A percentile compares a stretch with the other conserved stretches of the same genome.
Conservation (phyloP, 192 early-diverging fungal genomes). For the Entomortierella parvispora region DNA sequence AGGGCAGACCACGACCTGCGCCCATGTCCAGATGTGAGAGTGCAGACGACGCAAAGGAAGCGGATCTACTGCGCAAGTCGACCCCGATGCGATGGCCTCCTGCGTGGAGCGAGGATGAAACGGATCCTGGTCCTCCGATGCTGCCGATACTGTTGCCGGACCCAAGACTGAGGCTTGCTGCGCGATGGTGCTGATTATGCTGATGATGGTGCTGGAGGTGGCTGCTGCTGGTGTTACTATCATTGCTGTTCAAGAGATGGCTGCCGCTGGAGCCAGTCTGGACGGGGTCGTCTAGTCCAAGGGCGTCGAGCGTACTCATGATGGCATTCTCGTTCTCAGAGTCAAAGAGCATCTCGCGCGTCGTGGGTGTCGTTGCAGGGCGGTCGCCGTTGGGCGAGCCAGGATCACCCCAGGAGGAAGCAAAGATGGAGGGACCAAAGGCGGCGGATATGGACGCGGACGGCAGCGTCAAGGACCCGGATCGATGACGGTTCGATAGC, state of each 20-base stretch:
- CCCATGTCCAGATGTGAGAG: slow-evolving; percentile 37
- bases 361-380: slow-evolving; percentile 56
- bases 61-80: slow-evolving; percentile 48
- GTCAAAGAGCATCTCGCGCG: slow-evolving; percentile 57
- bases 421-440: slow-evolving; percentile 70
- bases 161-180: background rate
- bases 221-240: slow-evolving; percentile 11
- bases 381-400: slow-evolving; percentile 54
- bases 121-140: slow-evolving; percentile 9
- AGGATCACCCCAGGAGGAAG: slow-evolving; percentile 63
- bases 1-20: slow-evolving; percentile 6
- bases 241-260: slow-evolving; percentile 16
- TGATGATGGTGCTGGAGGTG: slow-evolving; percentile 8
- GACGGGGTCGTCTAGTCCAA: slow-evolving; percentile 72
- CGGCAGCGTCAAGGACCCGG: slow-evolving; percentile 64
- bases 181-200: slow-evolving; percentile 7
- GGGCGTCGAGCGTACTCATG: slow-evolving; percentile 73
- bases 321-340: slow-evolving; percentile 67
- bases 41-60: slow-evolving; percentile 46
- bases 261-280: slow-evolving; percentile 30
- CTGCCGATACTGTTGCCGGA: slow-evolving; percentile 26
- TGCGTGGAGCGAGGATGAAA: too few relatives aligned
- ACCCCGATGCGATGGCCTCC: slow-evolving; percentile 32
- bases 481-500: slow-evolving; percentile 58
- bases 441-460: slow-evolving; percentile 62